A percentile compares a stretch with the other conserved stretches of the same genome.
These are phyloP conservation scores for Aureobasidium sp. DNA, from an alignment of 2,329 filamentous ascomycete genomes.

Conservation along the genomic window DNA sequence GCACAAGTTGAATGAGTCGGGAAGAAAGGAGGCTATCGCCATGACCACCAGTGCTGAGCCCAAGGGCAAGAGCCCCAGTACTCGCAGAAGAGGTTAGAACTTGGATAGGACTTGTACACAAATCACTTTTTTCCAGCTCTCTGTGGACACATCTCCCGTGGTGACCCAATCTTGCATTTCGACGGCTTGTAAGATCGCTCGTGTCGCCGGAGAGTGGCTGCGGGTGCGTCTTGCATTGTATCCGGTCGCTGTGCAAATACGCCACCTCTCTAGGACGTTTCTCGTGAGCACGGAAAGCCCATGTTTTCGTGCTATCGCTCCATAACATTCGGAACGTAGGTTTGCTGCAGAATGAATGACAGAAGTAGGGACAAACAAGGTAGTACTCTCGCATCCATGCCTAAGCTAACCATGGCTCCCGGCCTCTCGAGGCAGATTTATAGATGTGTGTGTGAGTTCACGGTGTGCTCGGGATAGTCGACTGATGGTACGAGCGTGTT, in stretches of 20 bases:
- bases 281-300: not conserved
- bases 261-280: not conserved
- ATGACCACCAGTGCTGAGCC: conserved; percentile 28
- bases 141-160: too few species aligned
- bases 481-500: not conserved
- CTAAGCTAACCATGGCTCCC: not conserved
- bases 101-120: not conserved
- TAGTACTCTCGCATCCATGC: not conserved
- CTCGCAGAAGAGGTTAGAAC: conserved; percentile 46
- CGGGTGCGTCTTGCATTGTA: too few species aligned
- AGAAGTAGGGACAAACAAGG: not conserved
- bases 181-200: too few species aligned
- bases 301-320: not conserved
- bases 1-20: conserved; percentile 34
- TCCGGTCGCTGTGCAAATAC: not conserved
- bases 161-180: too few species aligned
- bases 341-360: not conserved
- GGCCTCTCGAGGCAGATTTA: not conserved
- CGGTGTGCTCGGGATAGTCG: not conserved
- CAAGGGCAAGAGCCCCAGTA: conserved; percentile 46
- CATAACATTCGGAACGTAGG: not conserved
- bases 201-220: not conserved
- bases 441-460: not conserved
- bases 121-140: not conserved
- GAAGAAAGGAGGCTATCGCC: conserved; percentile 28